Evolutionary conservation across 306 rosid genomes (phyloP).

Genomic region (Acmispon strigosus): DNA sequence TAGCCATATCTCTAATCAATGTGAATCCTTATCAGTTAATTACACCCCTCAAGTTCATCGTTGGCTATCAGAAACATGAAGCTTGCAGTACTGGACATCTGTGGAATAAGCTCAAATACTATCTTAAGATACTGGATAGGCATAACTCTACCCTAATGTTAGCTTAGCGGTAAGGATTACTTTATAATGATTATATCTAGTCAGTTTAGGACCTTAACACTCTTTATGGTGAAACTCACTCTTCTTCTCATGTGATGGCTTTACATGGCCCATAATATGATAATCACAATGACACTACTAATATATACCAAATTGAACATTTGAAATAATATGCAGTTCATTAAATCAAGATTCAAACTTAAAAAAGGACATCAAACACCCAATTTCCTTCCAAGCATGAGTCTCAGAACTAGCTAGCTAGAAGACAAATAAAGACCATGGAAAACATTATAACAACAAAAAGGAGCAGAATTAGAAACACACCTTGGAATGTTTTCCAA

Average conservation of each 20-base stretch:
- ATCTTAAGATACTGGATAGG: no score
- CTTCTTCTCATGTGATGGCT: not conserved
- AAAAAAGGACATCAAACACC: not conserved
- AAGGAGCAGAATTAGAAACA: not conserved
- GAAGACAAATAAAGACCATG: not conserved
- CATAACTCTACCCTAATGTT: no score
- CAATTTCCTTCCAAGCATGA: not conserved
- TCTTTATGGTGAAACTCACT: no score
- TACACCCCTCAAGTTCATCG: no score
- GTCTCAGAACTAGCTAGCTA: not conserved
- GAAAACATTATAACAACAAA: not conserved
- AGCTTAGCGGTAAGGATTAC: no score
- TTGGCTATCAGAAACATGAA: no score
- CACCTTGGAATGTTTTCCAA: constrained; percentile 69
- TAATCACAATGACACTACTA: not conserved
- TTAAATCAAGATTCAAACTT: not conserved
- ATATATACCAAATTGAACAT: not conserved
- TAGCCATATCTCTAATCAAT: no score
- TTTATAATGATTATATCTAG: no score
- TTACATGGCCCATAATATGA: not conserved
- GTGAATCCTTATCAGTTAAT: no score
- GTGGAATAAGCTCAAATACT: no score
- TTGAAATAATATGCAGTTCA: not conserved
- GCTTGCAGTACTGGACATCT: no score
- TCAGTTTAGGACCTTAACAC: no score